phyloP scores from a whole-genome alignment of 495 filamentous ascomycete genomes.

The Podospora didyma region DNA sequence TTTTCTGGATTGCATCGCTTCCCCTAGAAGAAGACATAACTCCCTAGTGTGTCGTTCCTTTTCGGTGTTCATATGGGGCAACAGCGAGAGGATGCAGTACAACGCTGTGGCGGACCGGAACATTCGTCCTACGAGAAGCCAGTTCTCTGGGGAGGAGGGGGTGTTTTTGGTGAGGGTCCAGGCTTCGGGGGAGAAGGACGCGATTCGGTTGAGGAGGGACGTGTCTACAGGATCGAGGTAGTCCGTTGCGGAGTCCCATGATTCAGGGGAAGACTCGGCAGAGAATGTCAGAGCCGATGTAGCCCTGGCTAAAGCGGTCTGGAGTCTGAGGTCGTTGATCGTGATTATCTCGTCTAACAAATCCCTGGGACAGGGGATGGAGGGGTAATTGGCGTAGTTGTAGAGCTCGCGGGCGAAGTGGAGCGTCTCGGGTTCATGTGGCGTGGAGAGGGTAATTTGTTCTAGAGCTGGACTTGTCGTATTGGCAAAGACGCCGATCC shows the following conservation, averaged over 20 bases:
- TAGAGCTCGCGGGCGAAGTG: conserved; percentile 14
- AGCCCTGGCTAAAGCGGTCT: no score
- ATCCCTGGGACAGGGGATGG: conserved; percentile 14
- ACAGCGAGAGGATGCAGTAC: conserved; percentile 33
- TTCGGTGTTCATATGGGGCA: conserved; percentile 17
- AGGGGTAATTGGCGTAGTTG: conserved; percentile 13
- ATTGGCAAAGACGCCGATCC: conserved; percentile 25
- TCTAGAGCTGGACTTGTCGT: conserved; percentile 28
- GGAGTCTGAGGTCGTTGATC: conserved; percentile 26
- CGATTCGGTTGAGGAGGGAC: conserved; percentile 14
- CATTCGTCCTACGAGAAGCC: conserved; percentile 18
- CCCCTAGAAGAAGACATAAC: conserved; percentile 6
- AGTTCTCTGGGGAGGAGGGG: conserved; percentile 14
- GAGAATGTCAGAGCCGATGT: background rate
- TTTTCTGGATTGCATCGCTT: conserved; percentile 10
- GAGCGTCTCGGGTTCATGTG: conserved; percentile 10
- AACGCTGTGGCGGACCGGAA: conserved; percentile 26
- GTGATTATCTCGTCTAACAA: conserved; percentile 22
- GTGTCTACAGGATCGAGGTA: no score
- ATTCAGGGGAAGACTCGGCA: no score
- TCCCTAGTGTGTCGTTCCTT: no score
- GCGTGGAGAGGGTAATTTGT: conserved; percentile 12
- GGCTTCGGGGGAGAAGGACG: conserved; percentile 20
- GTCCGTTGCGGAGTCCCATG: no score
- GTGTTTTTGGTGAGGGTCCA: conserved; percentile 22